Percentiles rank a stretch among this genome's conserved stretches.
phyloP scores from a whole-genome alignment of 345 rosid genomes.

The Boechera stricta region DNA sequence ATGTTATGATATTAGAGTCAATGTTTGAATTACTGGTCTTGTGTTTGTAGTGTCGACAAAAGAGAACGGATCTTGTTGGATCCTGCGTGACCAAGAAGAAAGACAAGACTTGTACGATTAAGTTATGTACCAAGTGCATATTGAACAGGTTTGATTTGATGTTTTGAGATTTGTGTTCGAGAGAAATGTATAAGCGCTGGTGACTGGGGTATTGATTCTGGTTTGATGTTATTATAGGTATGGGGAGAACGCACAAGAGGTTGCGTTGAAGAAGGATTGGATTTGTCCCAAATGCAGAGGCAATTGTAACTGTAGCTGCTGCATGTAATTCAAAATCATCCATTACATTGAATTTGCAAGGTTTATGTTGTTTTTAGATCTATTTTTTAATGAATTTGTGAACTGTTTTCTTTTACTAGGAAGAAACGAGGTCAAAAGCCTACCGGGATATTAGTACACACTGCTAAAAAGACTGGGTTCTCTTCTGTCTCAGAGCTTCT shows the following conservation, averaged over 20 bases:
- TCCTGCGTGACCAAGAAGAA: slow-evolving; percentile 55
- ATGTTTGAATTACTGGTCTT: slow-evolving; percentile 5
- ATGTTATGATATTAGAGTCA: neutral
- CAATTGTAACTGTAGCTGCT: slow-evolving; percentile 81
- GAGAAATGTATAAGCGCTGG: neutral
- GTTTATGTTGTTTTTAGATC: neutral
- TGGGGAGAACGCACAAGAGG: slow-evolving; percentile 69
- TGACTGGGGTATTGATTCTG: slow-evolving; percentile 18
- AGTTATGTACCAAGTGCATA: slow-evolving; percentile 73
- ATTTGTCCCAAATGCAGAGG: slow-evolving; percentile 81
- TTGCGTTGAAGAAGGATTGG: slow-evolving; percentile 59
- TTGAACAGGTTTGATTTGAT: slow-evolving; percentile 59
- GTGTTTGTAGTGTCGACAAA: slow-evolving; percentile 79
- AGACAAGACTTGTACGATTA: slow-evolving; percentile 54
- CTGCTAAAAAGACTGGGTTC: slow-evolving; percentile 72
- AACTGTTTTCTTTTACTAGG: slow-evolving; percentile 48
- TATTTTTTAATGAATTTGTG: neutral
- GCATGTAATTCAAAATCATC: slow-evolving; percentile 56
- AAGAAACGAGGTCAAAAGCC: slow-evolving; percentile 74
- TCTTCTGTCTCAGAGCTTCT: slow-evolving; percentile 76
- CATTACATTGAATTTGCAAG: slow-evolving; percentile 2
- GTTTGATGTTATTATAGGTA: slow-evolving; percentile 54
- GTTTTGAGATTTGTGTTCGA: neutral
- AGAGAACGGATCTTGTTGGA: slow-evolving; percentile 58
- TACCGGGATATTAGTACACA: slow-evolving; percentile 66